These are phyloP conservation scores for Aurantiochytrium sp. DNA, from an alignment of 108 stramenopile genomes.

Conservation along the genomic window DNA sequence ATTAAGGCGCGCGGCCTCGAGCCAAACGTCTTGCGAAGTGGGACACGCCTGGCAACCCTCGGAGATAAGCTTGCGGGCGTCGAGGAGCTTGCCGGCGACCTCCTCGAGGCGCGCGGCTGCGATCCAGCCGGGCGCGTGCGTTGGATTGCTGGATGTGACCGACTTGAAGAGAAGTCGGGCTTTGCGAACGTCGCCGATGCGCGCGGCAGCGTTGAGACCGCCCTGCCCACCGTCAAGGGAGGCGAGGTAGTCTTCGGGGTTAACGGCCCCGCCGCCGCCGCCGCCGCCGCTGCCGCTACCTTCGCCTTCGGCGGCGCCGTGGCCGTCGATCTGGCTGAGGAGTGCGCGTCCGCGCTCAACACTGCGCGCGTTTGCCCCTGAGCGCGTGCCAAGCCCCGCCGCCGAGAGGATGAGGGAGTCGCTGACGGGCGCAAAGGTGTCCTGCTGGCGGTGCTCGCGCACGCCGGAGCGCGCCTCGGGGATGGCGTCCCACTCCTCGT, in stretches of 20 bases:
- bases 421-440: conserved; percentile 82
- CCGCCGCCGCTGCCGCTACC: too few species aligned
- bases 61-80: conserved; percentile 89
- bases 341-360: not conserved
- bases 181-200: conserved; percentile 90
- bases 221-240: not conserved
- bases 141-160: conserved; percentile 91
- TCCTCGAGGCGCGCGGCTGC: conserved; percentile 95
- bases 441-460: conserved; percentile 74
- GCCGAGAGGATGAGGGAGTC: conserved; percentile 74
- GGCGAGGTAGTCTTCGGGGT: not conserved
- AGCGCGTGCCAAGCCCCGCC: not conserved
- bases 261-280: too few species aligned
- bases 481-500: conserved; percentile 89
- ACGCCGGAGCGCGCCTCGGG: conserved; percentile 91
- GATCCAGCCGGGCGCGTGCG: conserved; percentile 96
- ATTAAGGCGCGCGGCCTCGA: conserved; percentile 93
- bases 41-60: conserved; percentile 91
- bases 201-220: conserved; percentile 53
- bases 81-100: conserved; percentile 78
- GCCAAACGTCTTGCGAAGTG: conserved; percentile 89
- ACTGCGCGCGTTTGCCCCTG: not conserved
- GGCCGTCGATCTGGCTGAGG: not conserved
- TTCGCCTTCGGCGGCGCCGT: not conserved
- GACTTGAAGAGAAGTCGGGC: conserved; percentile 84